Percentiles rank a stretch among this genome's conserved stretches.
Conservation (phyloP, 305 asterid genomes). For the Rubia tinctorum region DNA sequence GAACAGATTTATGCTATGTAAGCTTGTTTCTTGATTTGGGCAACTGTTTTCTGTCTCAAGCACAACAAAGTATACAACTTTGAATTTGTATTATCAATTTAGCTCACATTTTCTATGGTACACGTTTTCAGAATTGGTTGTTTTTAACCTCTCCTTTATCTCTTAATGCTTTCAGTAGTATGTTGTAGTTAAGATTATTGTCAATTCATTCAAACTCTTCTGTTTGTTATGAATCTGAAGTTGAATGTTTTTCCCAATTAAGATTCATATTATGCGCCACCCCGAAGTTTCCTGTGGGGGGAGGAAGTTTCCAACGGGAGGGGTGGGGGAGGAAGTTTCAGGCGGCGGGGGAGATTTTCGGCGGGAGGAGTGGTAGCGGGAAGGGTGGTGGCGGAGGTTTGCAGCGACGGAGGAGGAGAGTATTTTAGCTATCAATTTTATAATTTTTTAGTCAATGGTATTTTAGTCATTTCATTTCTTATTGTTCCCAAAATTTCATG, state of each 20-base stretch:
- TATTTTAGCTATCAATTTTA: too few species aligned
- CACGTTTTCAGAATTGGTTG: background rate
- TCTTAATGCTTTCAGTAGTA: background rate
- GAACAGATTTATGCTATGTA: background rate
- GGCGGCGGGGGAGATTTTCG: too few species aligned
- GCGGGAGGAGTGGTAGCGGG: too few species aligned
- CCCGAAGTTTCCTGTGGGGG: background rate
- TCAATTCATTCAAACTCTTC: slow-evolving; percentile 2
- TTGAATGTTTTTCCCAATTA: slow-evolving; percentile 17
- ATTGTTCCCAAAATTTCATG: too few species aligned
- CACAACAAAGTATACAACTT: background rate
- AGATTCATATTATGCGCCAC: slow-evolving; percentile 18
- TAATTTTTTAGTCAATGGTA: too few species aligned
- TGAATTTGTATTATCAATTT: background rate
- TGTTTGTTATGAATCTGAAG: slow-evolving; percentile 21
- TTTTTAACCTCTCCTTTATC: background rate
- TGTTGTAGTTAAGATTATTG: background rate
- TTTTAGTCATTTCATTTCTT: too few species aligned
- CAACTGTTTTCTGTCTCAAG: background rate
- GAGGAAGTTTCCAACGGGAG: too few species aligned
- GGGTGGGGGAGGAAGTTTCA: too few species aligned
- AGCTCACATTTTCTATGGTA: background rate
- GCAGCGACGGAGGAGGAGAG: too few species aligned
- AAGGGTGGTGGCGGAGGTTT: too few species aligned
- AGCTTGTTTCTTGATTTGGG: background rate